Evolutionary conservation across 2,329 filamentous ascomycete genomes (phyloP).

Genomic region (Trichoderma afroharzianum): DNA sequence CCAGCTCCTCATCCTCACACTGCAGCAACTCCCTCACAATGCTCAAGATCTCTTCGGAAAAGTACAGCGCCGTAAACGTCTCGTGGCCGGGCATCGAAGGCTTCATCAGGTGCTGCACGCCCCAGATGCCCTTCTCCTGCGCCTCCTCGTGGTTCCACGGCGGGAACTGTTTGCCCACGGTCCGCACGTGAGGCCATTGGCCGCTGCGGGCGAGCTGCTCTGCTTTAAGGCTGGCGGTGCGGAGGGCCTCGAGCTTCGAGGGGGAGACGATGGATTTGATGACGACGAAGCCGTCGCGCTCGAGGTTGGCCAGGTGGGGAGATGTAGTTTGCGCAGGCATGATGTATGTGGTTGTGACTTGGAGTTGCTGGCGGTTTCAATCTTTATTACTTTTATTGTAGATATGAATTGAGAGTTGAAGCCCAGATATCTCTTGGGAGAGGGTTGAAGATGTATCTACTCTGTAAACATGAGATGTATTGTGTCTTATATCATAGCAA

Average conservation of each 20-base stretch:
- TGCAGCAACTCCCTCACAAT: constrained; percentile 63
- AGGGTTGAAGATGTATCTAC: not conserved
- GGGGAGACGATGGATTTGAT: constrained; percentile 62
- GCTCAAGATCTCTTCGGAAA: constrained; percentile 59
- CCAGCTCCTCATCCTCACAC: constrained; percentile 57
- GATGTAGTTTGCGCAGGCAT: constrained; percentile 21
- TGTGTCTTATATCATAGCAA: not conserved
- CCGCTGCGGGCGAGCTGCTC: constrained; percentile 63
- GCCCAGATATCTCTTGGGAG: not conserved
- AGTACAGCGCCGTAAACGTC: constrained; percentile 67
- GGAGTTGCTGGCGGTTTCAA: not conserved
- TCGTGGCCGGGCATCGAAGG: constrained; percentile 61
- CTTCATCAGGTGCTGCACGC: constrained; percentile 80
- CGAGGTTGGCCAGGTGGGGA: constrained; percentile 46
- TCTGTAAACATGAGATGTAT: not conserved
- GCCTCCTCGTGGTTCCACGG: constrained; percentile 63
- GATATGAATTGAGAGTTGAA: not conserved
- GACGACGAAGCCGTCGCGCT: constrained; percentile 71
- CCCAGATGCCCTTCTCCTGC: constrained; percentile 71
- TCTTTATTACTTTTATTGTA: not conserved
- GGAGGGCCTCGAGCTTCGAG: constrained; percentile 55
- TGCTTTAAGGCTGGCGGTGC: constrained; percentile 54
- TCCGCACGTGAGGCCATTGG: constrained; percentile 76
- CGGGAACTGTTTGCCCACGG: constrained; percentile 85
- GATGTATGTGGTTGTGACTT: not conserved